A percentile compares a stretch with the other conserved stretches of the same genome.
These are phyloP conservation scores for Nematodospora anomalae DNA, from an alignment of 1,139 yeast species.

Conservation along the genomic window DNA sequence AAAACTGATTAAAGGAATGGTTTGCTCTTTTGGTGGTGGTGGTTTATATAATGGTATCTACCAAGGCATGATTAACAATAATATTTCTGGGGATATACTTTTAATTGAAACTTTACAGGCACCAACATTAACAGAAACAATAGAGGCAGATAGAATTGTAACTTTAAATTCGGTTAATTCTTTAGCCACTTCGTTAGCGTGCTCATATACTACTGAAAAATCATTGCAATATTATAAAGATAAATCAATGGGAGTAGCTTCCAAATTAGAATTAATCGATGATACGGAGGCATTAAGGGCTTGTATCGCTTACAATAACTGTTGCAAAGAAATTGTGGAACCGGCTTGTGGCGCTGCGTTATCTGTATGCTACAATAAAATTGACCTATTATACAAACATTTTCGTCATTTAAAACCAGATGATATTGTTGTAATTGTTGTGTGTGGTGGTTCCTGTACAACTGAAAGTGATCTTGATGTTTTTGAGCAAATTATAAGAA, in stretches of 20 bases:
- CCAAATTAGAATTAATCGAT: constrained; percentile 48
- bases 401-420: constrained; percentile 37
- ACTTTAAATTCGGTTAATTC: constrained; percentile 48
- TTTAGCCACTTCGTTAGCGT: constrained; percentile 61
- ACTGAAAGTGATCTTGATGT: constrained; percentile 17
- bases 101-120: constrained; percentile 64
- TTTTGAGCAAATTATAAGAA: constrained; percentile 13
- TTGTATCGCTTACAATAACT: constrained; percentile 48
- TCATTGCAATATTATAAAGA: constrained; percentile 44
- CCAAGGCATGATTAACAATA: constrained; percentile 49
- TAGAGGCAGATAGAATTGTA: constrained; percentile 46
- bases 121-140: constrained; percentile 53
- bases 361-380: constrained; percentile 46
- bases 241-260: constrained; percentile 22
- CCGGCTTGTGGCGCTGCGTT: constrained; percentile 80
- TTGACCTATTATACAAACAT: constrained; percentile 30
- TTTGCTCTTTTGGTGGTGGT: constrained; percentile 76
- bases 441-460: constrained; percentile 65
- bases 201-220: constrained; percentile 51
- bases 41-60: constrained; percentile 68
- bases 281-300: constrained; percentile 58
- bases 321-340: constrained; percentile 54
- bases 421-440: constrained; percentile 57
- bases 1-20: constrained; percentile 50
- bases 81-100: constrained; percentile 45